These are phyloP conservation scores for Solanum medicagineum DNA, from an alignment of 257 asterid genomes.

Conservation along the genomic window DNA sequence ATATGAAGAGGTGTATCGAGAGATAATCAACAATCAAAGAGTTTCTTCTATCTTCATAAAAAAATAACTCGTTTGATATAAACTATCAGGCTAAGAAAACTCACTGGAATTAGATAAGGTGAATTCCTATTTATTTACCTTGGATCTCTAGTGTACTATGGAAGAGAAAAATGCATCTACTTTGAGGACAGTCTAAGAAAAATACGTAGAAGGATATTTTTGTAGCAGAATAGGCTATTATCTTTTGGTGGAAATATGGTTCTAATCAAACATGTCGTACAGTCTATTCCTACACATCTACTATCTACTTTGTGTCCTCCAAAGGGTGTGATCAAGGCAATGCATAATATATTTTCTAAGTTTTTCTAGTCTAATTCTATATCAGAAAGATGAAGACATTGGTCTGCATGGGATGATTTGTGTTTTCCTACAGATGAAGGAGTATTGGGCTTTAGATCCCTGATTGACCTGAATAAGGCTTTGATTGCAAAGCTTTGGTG, in stretches of 20 bases:
- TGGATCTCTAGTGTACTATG: no score
- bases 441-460: no score
- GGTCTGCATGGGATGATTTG: neutral
- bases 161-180: no score
- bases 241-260: neutral
- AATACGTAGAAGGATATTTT: neutral
- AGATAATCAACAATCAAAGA: no score
- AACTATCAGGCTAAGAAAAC: no score
- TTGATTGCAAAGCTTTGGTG: neutral
- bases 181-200: neutral
- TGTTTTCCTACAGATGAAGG: neutral
- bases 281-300: fast-evolving
- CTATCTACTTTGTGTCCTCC: neutral
- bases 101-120: no score
- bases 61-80: no score
- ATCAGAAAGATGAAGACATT: neutral
- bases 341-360: neutral
- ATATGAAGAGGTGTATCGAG: neutral
- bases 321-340: neutral
- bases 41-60: no score
- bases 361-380: neutral
- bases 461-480: no score
- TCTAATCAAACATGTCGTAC: neutral
- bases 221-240: neutral
- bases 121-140: no score